A percentile compares a stretch with the other conserved stretches of the same genome.
phyloP scores from a whole-genome alignment of 73 alveolate genomes.

The Symbiodinium natans region DNA sequence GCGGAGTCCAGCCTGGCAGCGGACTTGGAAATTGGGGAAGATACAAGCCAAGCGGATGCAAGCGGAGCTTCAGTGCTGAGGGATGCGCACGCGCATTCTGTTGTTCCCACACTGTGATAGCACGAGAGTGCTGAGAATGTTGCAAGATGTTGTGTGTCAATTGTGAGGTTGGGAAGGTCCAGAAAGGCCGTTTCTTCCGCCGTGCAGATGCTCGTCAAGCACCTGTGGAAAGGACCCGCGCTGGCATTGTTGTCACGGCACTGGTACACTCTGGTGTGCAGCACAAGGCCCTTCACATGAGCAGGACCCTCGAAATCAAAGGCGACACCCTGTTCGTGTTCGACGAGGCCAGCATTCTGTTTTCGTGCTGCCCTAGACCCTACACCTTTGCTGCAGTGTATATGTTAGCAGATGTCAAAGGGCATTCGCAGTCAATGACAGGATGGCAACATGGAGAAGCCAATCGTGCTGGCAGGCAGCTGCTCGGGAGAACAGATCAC shows the following conservation, averaged over 20 bases:
- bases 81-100: too few species aligned
- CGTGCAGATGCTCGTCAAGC: neutral
- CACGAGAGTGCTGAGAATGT: neutral
- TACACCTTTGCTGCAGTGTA: too few species aligned
- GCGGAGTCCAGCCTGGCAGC: too few species aligned
- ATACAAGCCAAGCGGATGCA: too few species aligned
- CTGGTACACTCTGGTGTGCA: too few species aligned
- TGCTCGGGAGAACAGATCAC: neutral
- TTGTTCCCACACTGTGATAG: neutral
- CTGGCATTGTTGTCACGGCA: too few species aligned
- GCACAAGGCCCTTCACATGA: neutral
- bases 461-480: neutral
- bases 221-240: neutral
- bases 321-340: neutral
- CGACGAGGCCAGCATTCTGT: neutral
- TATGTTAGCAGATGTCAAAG: too few species aligned
- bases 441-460: constrained; percentile 13
- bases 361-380: too few species aligned
- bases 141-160: neutral
- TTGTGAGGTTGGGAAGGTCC: neutral
- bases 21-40: too few species aligned
- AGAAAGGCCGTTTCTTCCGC: constrained; percentile 8
- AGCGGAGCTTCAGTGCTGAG: neutral
- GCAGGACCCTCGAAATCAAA: neutral
- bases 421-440: neutral